phyloP scores from a whole-genome alignment of 1,284 basidiomycete species.

The Ceratobasidium sp. region DNA sequence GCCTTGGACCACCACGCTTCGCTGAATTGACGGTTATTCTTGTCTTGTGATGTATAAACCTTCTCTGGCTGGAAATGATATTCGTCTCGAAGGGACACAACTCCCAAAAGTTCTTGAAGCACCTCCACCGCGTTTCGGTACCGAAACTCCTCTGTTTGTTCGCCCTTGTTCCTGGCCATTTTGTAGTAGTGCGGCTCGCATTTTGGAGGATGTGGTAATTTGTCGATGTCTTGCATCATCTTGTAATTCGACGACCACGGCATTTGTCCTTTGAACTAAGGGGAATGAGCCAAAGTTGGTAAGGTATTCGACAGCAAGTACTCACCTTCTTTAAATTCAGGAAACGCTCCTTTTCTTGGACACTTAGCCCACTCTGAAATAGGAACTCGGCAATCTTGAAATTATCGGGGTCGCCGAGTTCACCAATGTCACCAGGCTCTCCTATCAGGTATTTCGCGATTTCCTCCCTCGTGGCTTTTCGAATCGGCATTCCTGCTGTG shows the following conservation, averaged over 20 bases:
- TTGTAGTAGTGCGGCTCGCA: background rate
- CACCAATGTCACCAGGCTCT: background rate
- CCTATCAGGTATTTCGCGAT: background rate
- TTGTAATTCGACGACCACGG: slow-evolving; percentile 8
- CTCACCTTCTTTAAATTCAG: too few relatives aligned
- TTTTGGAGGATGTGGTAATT: background rate
- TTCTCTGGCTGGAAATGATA: background rate
- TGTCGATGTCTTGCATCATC: slow-evolving; percentile 5
- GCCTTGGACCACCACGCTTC: slow-evolving; percentile 26
- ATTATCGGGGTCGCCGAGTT: background rate
- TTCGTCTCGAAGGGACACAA: too few relatives aligned
- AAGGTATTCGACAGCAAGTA: background rate
- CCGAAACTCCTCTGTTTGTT: slow-evolving; percentile 1
- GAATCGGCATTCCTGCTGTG: slow-evolving; percentile 3
- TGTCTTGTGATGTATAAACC: background rate
- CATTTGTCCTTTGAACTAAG: background rate
- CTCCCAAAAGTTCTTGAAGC: background rate
- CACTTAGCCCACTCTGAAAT: background rate
- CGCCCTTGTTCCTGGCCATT: background rate
- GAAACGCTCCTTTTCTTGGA: background rate
- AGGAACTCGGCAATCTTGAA: slow-evolving; percentile 11
- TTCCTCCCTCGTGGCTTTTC: background rate
- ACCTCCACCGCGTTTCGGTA: background rate
- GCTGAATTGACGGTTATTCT: background rate
- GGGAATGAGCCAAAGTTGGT: background rate